phyloP scores from a whole-genome alignment of 306 rosid genomes.

The Fragaria nilgerrensis region DNA sequence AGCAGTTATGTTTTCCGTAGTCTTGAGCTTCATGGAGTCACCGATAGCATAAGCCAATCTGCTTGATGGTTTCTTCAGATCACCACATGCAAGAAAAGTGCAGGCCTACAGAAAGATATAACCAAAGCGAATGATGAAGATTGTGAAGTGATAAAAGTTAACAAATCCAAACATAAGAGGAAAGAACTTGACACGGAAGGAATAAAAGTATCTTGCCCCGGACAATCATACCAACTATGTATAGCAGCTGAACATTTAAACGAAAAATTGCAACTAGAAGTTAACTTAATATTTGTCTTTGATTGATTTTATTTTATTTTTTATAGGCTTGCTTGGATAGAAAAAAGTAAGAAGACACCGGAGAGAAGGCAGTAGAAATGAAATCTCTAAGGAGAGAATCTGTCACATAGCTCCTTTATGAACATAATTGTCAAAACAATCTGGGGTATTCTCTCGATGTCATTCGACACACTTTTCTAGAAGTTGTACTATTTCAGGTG shows the following conservation, averaged over 20 bases:
- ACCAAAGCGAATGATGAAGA: neutral
- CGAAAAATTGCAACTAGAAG: neutral
- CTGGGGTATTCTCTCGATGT: neutral
- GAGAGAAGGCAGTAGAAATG: neutral
- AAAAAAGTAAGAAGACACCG: neutral
- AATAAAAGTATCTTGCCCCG: neutral
- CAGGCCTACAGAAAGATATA: conserved; percentile 60
- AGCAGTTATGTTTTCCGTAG: conserved; percentile 80
- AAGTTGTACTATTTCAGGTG: neutral
- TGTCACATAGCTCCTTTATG: neutral
- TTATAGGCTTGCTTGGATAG: neutral
- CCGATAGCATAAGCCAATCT: conserved; percentile 82
- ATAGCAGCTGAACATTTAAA: conserved; percentile 15
- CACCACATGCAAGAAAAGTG: conserved; percentile 92
- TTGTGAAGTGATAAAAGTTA: neutral
- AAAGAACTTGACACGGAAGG: neutral
- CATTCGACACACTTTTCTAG: neutral
- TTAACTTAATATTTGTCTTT: conserved; percentile 22
- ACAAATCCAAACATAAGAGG: conserved; percentile 4
- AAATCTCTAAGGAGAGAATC: neutral
- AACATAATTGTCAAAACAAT: neutral
- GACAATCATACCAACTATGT: neutral
- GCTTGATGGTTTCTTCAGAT: conserved; percentile 75
- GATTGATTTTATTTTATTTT: conserved; percentile 60
- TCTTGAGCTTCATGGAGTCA: conserved; percentile 79